Evolutionary conservation across 306 rosid species (phyloP).

Genomic region (Rosa chinensis): DNA sequence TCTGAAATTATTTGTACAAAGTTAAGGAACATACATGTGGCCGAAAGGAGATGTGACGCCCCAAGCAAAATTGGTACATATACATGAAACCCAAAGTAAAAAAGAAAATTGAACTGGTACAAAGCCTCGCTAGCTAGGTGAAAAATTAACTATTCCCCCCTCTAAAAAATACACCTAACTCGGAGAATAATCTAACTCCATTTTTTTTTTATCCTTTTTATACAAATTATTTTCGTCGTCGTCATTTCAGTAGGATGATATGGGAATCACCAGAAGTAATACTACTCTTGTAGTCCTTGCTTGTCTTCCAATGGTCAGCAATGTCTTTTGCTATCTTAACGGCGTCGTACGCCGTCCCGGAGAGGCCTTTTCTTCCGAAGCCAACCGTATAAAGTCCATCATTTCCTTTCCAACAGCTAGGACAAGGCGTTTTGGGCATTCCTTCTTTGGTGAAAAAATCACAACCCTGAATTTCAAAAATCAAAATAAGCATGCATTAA

Average conservation of each 20-base stretch:
- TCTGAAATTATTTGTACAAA: conserved; percentile 26
- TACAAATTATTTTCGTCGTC: conserved; percentile 17
- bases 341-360: conserved; percentile 76
- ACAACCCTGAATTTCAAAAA: conserved; percentile 35
- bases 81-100: conserved; percentile 46
- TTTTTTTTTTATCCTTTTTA: background rate
- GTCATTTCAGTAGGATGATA: conserved; percentile 41
- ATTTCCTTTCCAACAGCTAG: conserved; percentile 83
- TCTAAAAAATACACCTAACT: conserved; percentile 15
- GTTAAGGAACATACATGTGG: conserved; percentile 8
- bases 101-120: conserved; percentile 11
- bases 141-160: conserved; percentile 18
- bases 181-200: conserved; percentile 4
- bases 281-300: conserved; percentile 16
- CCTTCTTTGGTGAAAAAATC: conserved; percentile 77
- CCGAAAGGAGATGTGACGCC: conserved; percentile 19
- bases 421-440: conserved; percentile 85
- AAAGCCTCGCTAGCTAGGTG: conserved; percentile 15
- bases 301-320: conserved; percentile 51
- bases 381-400: conserved; percentile 87
- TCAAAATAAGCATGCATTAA: background rate
- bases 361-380: conserved; percentile 76
- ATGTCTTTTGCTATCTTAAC: conserved; percentile 61
- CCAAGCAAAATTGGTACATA: conserved; percentile 40
- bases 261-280: conserved; percentile 40